These are phyloP conservation scores for Fusarium neocosmosporiellum DNA, from an alignment of 2,329 filamentous ascomycete species.

Conservation along the genomic window DNA sequence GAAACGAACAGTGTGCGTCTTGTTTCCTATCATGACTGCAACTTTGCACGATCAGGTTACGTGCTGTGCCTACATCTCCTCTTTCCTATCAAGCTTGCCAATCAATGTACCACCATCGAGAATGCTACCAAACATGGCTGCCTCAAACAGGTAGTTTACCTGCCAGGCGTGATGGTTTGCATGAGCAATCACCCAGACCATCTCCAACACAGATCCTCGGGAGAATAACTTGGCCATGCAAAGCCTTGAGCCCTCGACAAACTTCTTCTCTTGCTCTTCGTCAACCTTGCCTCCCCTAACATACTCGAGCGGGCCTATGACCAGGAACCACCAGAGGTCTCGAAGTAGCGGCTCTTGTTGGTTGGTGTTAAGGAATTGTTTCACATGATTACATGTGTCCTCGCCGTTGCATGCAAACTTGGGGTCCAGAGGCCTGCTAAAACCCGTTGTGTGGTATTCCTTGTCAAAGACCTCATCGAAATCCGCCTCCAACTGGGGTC, in stretches of 20 bases:
- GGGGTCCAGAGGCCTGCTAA: slow-evolving; percentile 33
- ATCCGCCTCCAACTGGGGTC: slow-evolving; percentile 42
- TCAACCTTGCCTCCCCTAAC: slow-evolving; percentile 27
- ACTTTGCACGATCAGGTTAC: background rate
- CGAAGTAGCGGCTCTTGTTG: slow-evolving; percentile 24
- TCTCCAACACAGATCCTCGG: slow-evolving; percentile 29
- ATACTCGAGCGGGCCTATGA: slow-evolving; percentile 28
- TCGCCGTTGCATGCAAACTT: slow-evolving; percentile 28
- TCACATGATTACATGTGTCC: slow-evolving; percentile 33
- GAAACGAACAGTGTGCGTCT: background rate
- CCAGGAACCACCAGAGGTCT: slow-evolving; percentile 34
- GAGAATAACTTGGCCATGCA: slow-evolving; percentile 40
- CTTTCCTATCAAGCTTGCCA: slow-evolving; percentile 45
- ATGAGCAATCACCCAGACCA: slow-evolving; percentile 41
- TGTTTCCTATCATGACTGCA: background rate
- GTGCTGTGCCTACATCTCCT: slow-evolving; percentile 5
- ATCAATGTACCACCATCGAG: slow-evolving; percentile 43
- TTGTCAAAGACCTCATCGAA: slow-evolving; percentile 48
- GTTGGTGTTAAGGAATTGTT: slow-evolving; percentile 8
- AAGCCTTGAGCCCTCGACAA: slow-evolving; percentile 31
- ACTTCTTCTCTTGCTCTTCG: slow-evolving; percentile 13
- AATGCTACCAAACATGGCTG: slow-evolving; percentile 49
- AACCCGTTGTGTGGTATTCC: slow-evolving; percentile 42
- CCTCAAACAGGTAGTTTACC: slow-evolving; percentile 46
- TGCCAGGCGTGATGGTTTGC: slow-evolving; percentile 45